A percentile compares a stretch with the other conserved stretches of the same genome.
These are phyloP conservation scores for Amanita molliuscula DNA, from an alignment of 768 basidiomycete species.

Conservation along the genomic window DNA sequence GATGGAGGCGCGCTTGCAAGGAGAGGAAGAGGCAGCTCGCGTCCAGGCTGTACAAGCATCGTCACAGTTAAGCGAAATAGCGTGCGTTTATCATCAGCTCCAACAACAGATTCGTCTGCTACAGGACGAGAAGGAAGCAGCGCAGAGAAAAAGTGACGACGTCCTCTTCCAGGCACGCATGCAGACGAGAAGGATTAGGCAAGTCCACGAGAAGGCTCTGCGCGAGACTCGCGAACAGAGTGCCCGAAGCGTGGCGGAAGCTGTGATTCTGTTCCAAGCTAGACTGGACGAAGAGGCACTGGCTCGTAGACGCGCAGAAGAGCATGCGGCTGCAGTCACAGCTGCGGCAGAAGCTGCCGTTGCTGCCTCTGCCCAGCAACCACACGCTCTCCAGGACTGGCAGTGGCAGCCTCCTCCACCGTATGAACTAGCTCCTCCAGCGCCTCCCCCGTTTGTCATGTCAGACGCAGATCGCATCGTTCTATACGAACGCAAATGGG, in stretches of 20 bases:
- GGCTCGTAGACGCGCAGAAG: constrained; percentile 2
- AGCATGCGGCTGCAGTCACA: background rate
- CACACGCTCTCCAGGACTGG: background rate
- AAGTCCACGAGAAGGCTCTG: constrained; percentile 1
- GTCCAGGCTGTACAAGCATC: background rate
- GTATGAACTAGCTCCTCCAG: constrained; percentile 1
- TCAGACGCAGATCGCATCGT: constrained; percentile 11
- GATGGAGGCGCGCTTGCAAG: background rate
- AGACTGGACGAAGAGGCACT: background rate
- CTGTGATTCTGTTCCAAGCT: background rate
- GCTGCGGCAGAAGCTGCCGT: background rate
- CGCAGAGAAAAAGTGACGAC: background rate
- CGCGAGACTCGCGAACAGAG: background rate
- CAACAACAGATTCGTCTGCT: background rate
- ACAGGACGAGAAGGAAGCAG: constrained; percentile 1
- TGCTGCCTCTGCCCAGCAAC: background rate
- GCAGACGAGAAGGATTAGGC: background rate
- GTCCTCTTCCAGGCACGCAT: background rate
- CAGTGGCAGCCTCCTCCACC: background rate
- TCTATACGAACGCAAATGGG: constrained; percentile 27
- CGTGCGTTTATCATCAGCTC: background rate
- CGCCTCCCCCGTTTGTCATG: constrained; percentile 4
- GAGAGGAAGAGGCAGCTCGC: background rate
- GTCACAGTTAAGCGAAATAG: background rate
- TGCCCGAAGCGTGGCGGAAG: background rate